phyloP scores from a whole-genome alignment of 2,329 filamentous ascomycete species.

The Aciculosporium take region DNA sequence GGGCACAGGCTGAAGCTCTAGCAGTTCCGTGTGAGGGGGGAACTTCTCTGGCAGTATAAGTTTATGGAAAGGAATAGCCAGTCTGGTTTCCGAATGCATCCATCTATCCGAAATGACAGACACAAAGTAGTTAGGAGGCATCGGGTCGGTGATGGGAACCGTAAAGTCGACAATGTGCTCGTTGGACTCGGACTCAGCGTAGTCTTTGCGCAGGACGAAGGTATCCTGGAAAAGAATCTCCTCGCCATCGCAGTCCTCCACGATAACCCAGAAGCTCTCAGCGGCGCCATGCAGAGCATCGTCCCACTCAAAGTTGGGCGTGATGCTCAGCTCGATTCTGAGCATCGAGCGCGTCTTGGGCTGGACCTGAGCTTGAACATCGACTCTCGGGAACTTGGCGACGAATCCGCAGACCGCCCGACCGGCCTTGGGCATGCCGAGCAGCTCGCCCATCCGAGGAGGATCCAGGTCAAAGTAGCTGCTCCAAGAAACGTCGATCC shows the following conservation, averaged over 20 bases:
- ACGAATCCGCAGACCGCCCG: constrained; percentile 74
- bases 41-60: constrained; percentile 91
- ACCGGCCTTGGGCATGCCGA: constrained; percentile 81
- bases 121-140: constrained; percentile 98
- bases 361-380: constrained; percentile 86
- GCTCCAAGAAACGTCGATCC: constrained; percentile 85
- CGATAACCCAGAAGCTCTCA: constrained; percentile 92
- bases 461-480: constrained; percentile 95
- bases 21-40: constrained; percentile 78
- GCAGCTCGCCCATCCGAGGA: constrained; percentile 85
- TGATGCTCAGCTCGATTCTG: constrained; percentile 77
- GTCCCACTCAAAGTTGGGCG: constrained; percentile 93
- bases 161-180: constrained; percentile 95
- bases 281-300: constrained; percentile 73
- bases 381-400: constrained; percentile 81
- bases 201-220: constrained; percentile 82
- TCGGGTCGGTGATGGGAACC: constrained; percentile 89
- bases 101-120: constrained; percentile 88
- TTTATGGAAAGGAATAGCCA: constrained; percentile 90
- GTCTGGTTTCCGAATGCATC: constrained; percentile 94
- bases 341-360: constrained; percentile 91
- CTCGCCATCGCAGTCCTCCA: constrained; percentile 95
- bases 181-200: constrained; percentile 70
- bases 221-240: constrained; percentile 91
- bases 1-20: constrained; percentile 83